Conservation (phyloP, 1,139 yeast species). For the Candida gigantensis region DNA sequence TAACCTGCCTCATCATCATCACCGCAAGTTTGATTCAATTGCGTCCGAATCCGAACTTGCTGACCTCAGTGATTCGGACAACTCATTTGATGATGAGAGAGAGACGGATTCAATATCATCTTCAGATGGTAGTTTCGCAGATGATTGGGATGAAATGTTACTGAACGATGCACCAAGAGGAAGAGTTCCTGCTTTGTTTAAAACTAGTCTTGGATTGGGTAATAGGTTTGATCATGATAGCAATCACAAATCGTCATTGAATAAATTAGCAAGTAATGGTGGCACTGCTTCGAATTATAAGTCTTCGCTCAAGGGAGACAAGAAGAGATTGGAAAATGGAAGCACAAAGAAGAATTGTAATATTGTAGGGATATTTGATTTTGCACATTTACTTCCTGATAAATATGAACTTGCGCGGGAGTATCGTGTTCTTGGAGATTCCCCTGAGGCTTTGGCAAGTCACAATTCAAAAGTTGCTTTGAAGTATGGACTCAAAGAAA, state of each 20-base stretch:
- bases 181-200: constrained; percentile 46
- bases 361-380: constrained; percentile 64
- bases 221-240: constrained; percentile 25
- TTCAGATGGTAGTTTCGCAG: constrained; percentile 50
- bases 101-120: constrained; percentile 20
- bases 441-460: constrained; percentile 64
- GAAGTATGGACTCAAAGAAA: constrained; percentile 58
- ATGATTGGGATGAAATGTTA: constrained; percentile 53
- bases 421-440: constrained; percentile 67
- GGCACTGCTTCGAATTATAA: constrained; percentile 30
- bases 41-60: constrained; percentile 16
- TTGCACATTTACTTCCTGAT: constrained; percentile 71
- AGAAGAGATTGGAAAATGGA: constrained; percentile 15
- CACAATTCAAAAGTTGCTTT: constrained; percentile 76
- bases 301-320: constrained; percentile 23
- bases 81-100: constrained; percentile 19
- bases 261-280: constrained; percentile 29
- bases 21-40: constrained; percentile 15
- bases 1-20: constrained; percentile 16
- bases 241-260: constrained; percentile 23
- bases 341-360: constrained; percentile 40
- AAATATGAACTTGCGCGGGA: constrained; percentile 75
- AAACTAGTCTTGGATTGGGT: constrained; percentile 44
- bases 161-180: constrained; percentile 48
- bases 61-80: constrained; percentile 14